phyloP scores from a whole-genome alignment of 2,329 filamentous ascomycete genomes.

The Alternaria sp. region DNA sequence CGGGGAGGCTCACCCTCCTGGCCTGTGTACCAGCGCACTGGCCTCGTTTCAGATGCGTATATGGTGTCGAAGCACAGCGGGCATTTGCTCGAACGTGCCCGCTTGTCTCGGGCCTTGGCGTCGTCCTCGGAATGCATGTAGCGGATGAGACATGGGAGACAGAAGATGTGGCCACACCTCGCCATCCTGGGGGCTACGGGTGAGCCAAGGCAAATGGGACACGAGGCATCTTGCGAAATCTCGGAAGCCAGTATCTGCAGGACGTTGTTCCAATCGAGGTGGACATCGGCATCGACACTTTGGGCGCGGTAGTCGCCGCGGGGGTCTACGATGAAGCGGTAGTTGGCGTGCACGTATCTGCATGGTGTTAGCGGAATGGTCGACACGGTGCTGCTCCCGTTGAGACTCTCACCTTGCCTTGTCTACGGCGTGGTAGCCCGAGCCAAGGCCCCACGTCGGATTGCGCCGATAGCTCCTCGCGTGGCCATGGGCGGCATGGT shows the following conservation, averaged over 20 bases:
- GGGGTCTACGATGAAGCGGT: conserved; percentile 92
- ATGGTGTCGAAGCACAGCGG: conserved; percentile 94
- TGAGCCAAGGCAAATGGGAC: conserved; percentile 91
- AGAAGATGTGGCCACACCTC: conserved; percentile 96
- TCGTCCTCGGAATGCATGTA: conserved; percentile 90
- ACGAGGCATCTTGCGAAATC: conserved; percentile 85
- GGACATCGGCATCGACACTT: conserved; percentile 83
- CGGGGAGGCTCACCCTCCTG: conserved; percentile 82
- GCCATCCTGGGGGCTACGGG: conserved; percentile 96
- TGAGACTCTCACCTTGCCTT: conserved; percentile 73
- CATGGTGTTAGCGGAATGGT: conserved; percentile 6
- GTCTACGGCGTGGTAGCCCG: conserved; percentile 87
- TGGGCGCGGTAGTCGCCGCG: conserved; percentile 79
- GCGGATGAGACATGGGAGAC: conserved; percentile 87
- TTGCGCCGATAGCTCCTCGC: conserved; percentile 66
- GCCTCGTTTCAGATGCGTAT: conserved; percentile 87
- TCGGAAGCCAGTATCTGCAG: conserved; percentile 90
- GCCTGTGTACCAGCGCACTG: conserved; percentile 88
- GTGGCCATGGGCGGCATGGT: conserved; percentile 61
- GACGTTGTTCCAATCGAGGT: conserved; percentile 88
- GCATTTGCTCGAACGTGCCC: conserved; percentile 87
- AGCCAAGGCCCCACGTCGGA: conserved; percentile 83
- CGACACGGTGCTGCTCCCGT: not conserved
- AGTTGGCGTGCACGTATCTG: conserved; percentile 92
- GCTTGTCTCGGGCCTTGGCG: conserved; percentile 66